Conservation (phyloP, 768 basidiomycete species). For the Suillus clintonianus region DNA sequence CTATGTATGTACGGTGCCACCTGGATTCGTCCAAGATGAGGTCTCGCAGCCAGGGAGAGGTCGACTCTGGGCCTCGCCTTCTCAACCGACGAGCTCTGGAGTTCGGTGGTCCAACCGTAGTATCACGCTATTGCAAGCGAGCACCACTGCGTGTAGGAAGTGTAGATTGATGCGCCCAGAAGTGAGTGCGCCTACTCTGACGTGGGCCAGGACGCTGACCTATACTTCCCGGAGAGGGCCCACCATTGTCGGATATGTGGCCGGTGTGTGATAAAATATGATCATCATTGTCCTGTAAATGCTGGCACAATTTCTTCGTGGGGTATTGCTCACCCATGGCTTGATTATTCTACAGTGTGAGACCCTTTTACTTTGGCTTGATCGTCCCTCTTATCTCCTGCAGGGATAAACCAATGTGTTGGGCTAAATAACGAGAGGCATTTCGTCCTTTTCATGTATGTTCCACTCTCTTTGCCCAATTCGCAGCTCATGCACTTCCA, state of each 20-base stretch:
- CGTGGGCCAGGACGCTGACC: slow-evolving; percentile 12
- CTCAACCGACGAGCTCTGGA: slow-evolving; percentile 32
- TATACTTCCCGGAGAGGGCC: slow-evolving; percentile 59
- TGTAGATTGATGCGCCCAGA: slow-evolving; percentile 76
- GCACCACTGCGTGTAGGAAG: slow-evolving; percentile 62
- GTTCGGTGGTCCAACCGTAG: slow-evolving; percentile 51
- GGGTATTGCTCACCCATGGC: slow-evolving; percentile 1
- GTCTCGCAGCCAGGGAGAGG: slow-evolving; percentile 40
- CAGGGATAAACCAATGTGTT: slow-evolving; percentile 98
- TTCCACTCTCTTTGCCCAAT: slow-evolving; percentile 3
- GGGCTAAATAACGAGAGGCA: slow-evolving; percentile 95
- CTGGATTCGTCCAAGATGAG: slow-evolving; percentile 77
- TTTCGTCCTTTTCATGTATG: slow-evolving; percentile 93
- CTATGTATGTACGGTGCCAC: slow-evolving; percentile 74
- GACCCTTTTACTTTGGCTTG: slow-evolving; percentile 15
- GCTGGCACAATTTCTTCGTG: slow-evolving; percentile 3
- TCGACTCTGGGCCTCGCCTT: slow-evolving; percentile 58
- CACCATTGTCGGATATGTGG: slow-evolving; percentile 95
- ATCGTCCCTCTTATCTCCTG: slow-evolving; percentile 5
- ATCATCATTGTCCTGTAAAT: slow-evolving; percentile 90
- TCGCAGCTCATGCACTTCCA: neutral
- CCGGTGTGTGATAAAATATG: slow-evolving; percentile 85
- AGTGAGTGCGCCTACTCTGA: slow-evolving; percentile 43
- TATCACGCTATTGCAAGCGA: slow-evolving; percentile 54
- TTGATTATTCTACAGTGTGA: slow-evolving; percentile 37